phyloP scores from a whole-genome alignment of 2,329 filamentous ascomycete genomes.

The Aspergillus oerlinghausenensis region DNA sequence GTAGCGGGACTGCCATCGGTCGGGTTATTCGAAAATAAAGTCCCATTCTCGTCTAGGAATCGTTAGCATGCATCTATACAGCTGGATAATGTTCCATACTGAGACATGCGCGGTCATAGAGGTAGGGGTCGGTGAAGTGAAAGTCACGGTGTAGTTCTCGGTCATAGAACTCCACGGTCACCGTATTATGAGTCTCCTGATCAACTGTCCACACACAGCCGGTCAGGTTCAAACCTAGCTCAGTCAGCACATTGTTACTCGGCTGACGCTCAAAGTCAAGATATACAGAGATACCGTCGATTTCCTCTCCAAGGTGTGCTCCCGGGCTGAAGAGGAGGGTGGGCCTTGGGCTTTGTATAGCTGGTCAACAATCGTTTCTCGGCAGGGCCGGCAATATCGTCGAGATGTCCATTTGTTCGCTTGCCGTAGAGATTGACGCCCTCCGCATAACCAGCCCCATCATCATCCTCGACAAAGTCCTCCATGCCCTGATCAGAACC shows the following conservation, averaged over 20 bases:
- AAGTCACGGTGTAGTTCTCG: slow-evolving; percentile 88
- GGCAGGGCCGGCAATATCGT: slow-evolving; percentile 40
- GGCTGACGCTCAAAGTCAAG: neutral
- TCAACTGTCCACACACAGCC: slow-evolving; percentile 97
- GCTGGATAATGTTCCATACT: slow-evolving; percentile 42
- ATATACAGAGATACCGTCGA: slow-evolving; percentile 75
- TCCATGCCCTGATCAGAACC: slow-evolving; percentile 60
- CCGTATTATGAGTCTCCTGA: slow-evolving; percentile 86
- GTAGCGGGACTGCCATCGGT: slow-evolving; percentile 64
- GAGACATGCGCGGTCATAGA: slow-evolving; percentile 94
- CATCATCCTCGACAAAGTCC: slow-evolving; percentile 91
- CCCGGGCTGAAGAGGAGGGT: slow-evolving; percentile 85
- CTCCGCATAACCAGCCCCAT: slow-evolving; percentile 81
- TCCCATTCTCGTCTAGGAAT: slow-evolving; percentile 63
- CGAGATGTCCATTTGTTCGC: slow-evolving; percentile 50
- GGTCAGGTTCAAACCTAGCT: slow-evolving; percentile 68
- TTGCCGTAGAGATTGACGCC: slow-evolving; percentile 62
- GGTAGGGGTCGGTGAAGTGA: slow-evolving; percentile 93
- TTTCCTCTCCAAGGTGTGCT: slow-evolving; percentile 96
- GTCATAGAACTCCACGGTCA: slow-evolving; percentile 97
- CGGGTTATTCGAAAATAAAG: slow-evolving; percentile 78
- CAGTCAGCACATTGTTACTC: slow-evolving; percentile 20
- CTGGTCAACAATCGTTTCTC: slow-evolving; percentile 50
- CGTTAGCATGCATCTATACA: slow-evolving; percentile 18
- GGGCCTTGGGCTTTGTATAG: slow-evolving; percentile 61